Base-by-base conservation (phyloP, 2,329 filamentous ascomycete genomes). In the Mycosphaerella sp. region DNA sequence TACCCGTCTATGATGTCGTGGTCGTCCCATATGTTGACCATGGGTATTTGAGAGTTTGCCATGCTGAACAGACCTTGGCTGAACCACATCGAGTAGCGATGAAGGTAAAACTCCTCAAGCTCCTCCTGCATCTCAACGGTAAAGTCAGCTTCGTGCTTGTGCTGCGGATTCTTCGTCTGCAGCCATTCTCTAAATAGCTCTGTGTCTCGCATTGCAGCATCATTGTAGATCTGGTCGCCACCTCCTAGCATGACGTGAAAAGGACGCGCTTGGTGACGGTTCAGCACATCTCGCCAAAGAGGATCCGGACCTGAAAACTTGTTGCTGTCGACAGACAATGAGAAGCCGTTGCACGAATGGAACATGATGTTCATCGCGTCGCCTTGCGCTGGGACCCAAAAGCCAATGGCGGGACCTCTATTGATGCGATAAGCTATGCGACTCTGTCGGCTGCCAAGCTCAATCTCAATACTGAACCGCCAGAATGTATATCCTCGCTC, bases 281-380 rank as follows among this genome's bases (percentile, higher is more conserved):
- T 96, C 55, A 97, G 75, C 5, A 97, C 89, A 67, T 98, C 93
- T 49, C 91, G 85, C 93, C 94, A 98, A 71, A 98, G 78, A 1
- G 93, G 93, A 70, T 98, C 93, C 0, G 94, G 93, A 0, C 93
- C 93, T 64, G 85, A 93, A 66, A 96, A 85, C 41, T 84, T 78
- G 65, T 94, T 79, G 0, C 89, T 74, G 56, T 95, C 84, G 18
- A 87, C 86, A 50, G 80, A 85, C 45, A 85, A 69, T 61, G 88
- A 91, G 74, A 98, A 98, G 1, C 94, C 93, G 67, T 98, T 98
- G 74, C 93, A 95, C 67, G 87, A 95, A 73, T 97, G 81, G 72
- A 96, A 98, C 89, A 97, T 95, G 67, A 96, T 87, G 71, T 97
- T 96, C 93, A 98, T 98, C 2, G 86, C 81, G 67, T 95, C 79